Evolutionary conservation across 306 rosid genomes (phyloP).

Genomic region (Sindora glabra): DNA sequence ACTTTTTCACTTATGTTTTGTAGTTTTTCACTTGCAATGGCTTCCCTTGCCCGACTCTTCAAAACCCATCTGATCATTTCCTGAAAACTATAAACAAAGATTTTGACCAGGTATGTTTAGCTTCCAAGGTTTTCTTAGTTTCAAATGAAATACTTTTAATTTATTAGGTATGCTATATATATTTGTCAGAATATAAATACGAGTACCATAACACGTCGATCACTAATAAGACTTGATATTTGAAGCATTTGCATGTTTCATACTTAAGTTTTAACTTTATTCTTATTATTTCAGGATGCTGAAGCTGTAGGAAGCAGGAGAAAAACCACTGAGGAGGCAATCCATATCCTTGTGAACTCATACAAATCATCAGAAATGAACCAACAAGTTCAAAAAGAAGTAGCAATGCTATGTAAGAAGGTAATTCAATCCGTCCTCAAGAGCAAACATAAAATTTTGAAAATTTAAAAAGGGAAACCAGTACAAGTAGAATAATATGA

Average conservation of each 20-base stretch:
- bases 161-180: no score
- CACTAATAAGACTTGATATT: no score
- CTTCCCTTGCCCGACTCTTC: slow-evolving; percentile 56
- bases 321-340: slow-evolving; percentile 30
- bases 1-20: not conserved
- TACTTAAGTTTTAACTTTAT: not conserved
- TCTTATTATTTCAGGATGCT: slow-evolving; percentile 20
- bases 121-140: no score
- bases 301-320: slow-evolving; percentile 10
- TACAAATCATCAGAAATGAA: slow-evolving; percentile 27
- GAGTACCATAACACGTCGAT: no score
- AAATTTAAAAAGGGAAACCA: no score
- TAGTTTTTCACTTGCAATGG: slow-evolving; percentile 64
- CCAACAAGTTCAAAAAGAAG: slow-evolving; percentile 25
- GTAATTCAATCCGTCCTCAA: not conserved
- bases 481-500: not conserved
- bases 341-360: slow-evolving; percentile 26
- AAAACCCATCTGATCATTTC: slow-evolving; percentile 69
- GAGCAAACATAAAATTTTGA: not conserved
- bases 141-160: no score
- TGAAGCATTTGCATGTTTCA: no score
- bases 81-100: slow-evolving; percentile 72
- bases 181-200: no score
- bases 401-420: slow-evolving; percentile 16
- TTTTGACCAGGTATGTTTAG: slow-evolving; percentile 41